Evolutionary conservation across 1,139 yeast genomes (phyloP).

Genomic region (Nakaseomyces delphensis): DNA sequence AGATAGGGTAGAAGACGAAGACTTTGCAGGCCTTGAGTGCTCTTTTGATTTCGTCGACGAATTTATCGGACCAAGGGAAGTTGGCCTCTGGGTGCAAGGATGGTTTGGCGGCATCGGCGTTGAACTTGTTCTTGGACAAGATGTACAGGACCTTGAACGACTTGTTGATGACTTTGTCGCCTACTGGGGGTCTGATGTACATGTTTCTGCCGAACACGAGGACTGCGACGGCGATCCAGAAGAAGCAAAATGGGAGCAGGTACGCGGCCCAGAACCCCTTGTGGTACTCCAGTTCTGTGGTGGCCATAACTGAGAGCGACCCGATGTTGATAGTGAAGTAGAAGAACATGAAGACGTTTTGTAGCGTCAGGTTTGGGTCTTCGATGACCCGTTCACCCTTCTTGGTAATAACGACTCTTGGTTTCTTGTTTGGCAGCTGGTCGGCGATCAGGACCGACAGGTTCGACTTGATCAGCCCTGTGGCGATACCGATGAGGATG

Average conservation of each 20-base stretch:
- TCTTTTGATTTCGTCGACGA: constrained; percentile 52
- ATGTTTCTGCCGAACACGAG: constrained; percentile 48
- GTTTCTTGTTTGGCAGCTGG: constrained; percentile 52
- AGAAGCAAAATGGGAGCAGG: constrained; percentile 60
- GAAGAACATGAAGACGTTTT: constrained; percentile 67
- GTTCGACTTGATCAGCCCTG: constrained; percentile 77
- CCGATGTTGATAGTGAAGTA: constrained; percentile 79
- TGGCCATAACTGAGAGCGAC: constrained; percentile 67
- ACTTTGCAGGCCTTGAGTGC: constrained; percentile 54
- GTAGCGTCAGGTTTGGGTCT: constrained; percentile 63
- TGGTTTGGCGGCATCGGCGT: constrained; percentile 49
- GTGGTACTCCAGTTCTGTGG: constrained; percentile 40
- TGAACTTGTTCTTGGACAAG: constrained; percentile 42
- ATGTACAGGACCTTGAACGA: constrained; percentile 44
- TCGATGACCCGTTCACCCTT: constrained; percentile 60
- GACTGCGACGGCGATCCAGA: constrained; percentile 49
- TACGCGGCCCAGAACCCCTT: constrained; percentile 75
- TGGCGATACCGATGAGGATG: constrained; percentile 63
- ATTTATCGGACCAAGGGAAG: constrained; percentile 39
- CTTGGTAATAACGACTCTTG: constrained; percentile 50
- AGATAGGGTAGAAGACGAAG: constrained; percentile 54
- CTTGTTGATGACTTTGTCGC: constrained; percentile 53
- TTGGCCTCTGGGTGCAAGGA: constrained; percentile 38
- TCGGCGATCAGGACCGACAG: constrained; percentile 74
- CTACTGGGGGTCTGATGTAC: constrained; percentile 54